phyloP scores from a whole-genome alignment of 164 flowering plant genomes.

The Vitis rupestris region DNA sequence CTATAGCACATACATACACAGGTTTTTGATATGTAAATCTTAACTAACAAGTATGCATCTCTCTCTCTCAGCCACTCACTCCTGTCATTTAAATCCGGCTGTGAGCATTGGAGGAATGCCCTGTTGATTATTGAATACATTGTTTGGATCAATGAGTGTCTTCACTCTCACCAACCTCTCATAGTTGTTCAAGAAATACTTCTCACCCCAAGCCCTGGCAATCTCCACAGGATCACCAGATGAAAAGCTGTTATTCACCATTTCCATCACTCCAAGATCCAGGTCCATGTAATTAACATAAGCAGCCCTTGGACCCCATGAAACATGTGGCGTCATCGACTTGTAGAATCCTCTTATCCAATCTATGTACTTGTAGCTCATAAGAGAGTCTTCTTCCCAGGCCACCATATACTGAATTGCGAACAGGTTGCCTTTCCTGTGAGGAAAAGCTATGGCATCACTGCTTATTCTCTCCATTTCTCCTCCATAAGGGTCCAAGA shows the following conservation, averaged over 20 bases:
- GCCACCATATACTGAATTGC: constrained; percentile 42
- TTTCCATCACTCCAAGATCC: constrained; percentile 38
- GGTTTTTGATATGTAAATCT: too few species aligned
- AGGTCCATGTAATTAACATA: constrained; percentile 50
- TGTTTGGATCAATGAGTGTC: constrained; percentile 43
- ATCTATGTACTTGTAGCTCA: constrained; percentile 18
- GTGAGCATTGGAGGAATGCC: constrained; percentile 49
- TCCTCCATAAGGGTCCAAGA: constrained; percentile 58
- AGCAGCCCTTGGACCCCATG: constrained; percentile 53
- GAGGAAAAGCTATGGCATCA: constrained; percentile 53
- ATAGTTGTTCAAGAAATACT: constrained; percentile 52
- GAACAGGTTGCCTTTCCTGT: constrained; percentile 47
- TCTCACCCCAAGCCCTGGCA: constrained; percentile 62
- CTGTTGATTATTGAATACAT: constrained; percentile 49
- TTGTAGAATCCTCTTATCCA: constrained; percentile 47
- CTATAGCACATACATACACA: too few species aligned
- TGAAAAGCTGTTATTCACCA: neutral
- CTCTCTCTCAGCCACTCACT: neutral
- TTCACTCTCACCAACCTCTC: constrained; percentile 52
- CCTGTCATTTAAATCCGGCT: neutral
- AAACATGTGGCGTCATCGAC: constrained; percentile 40
- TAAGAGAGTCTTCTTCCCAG: constrained; percentile 31
- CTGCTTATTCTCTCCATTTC: constrained; percentile 34
- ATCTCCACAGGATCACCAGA: constrained; percentile 31
- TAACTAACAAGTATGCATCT: too few species aligned